Base-by-base conservation (phyloP, 352 stramenopile genomes). In the Globisporangium spinosum region DNA sequence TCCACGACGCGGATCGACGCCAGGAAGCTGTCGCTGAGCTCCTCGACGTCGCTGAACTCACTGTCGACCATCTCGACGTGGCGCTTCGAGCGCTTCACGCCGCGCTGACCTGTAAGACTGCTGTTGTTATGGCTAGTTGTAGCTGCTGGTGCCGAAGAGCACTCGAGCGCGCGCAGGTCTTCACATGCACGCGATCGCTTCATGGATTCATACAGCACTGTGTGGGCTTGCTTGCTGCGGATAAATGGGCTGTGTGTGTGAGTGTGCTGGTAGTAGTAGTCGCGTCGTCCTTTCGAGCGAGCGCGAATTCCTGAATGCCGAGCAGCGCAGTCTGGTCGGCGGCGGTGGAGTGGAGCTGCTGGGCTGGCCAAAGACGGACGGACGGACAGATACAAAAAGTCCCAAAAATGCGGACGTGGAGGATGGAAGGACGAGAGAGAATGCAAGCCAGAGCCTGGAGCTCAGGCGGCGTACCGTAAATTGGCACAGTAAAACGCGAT, bases 121-220 rank as follows among this genome's bases (percentile, higher is more conserved):
- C 45, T 27, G 12, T 34, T 54, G 55, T 12, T 58, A 45, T 38
- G 25, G 63, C 12, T 68, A 32, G 23, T 53, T 7, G 20, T 35
- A 64, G 43, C 38, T 47, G 20, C 10, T 45, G 57, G 17, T 0
- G 49, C 62, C 56, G 74, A 59, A 43, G 73, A 63, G 69, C 73
- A 72, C 64, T 81, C 82, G 55, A 90, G 74, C 32, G 80, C 77
- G 57, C 87, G 76, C 43, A 90, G 76, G 64, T 90, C 80, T 66
- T 89, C 78, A 66, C 78, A 89, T n/a, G 82, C 82, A 58, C 82
- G 80, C 34, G 82, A 90, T 74, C 82, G 77, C 70, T 90, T 90
- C 82, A 90, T 89, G 27, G 45, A 61, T 29, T 34, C 65, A 70
- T 70, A 54, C 29, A 70, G 6, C 23, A 35, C 20, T 20, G 27